Conservation (phyloP, 1,284 basidiomycete species). For the Leccinum variabile region DNA sequence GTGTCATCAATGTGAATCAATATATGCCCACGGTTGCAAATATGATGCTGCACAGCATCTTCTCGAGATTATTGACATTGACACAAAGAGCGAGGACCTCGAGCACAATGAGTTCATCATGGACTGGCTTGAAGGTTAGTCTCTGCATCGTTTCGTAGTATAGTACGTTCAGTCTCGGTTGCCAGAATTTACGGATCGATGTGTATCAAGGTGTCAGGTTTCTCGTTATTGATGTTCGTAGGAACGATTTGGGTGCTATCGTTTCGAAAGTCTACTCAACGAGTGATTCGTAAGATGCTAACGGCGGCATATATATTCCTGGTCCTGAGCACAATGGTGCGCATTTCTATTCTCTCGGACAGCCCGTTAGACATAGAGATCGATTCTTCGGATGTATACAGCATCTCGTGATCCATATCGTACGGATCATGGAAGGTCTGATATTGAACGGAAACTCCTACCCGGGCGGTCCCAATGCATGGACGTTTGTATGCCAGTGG, state of each 20-base stretch:
- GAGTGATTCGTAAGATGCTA: constrained; percentile 15
- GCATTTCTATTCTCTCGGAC: background rate
- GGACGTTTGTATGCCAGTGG: constrained; percentile 2
- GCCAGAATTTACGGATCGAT: too few relatives aligned
- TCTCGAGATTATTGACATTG: too few relatives aligned
- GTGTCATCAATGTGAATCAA: too few relatives aligned
- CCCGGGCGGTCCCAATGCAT: background rate
- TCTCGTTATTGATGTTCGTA: constrained; percentile 25
- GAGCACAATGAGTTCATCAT: too few relatives aligned
- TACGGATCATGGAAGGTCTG: background rate
- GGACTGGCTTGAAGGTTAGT: too few relatives aligned
- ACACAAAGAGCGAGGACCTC: too few relatives aligned
- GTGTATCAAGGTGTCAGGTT: too few relatives aligned
- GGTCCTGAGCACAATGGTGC: constrained; percentile 20
- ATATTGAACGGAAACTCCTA: background rate
- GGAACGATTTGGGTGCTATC: constrained; percentile 19
- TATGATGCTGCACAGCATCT: too few relatives aligned
- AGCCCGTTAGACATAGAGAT: background rate
- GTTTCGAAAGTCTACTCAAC: background rate
- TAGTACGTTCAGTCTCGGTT: too few relatives aligned
- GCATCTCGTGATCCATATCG: constrained; percentile 1
- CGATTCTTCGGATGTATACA: background rate
- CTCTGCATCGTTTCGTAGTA: too few relatives aligned
- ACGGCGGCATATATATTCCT: constrained; percentile 14
- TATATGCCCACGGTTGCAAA: too few relatives aligned